Evolutionary conservation across 768 basidiomycete genomes (phyloP).

Genomic region (Thelephora aurantiotincta): DNA sequence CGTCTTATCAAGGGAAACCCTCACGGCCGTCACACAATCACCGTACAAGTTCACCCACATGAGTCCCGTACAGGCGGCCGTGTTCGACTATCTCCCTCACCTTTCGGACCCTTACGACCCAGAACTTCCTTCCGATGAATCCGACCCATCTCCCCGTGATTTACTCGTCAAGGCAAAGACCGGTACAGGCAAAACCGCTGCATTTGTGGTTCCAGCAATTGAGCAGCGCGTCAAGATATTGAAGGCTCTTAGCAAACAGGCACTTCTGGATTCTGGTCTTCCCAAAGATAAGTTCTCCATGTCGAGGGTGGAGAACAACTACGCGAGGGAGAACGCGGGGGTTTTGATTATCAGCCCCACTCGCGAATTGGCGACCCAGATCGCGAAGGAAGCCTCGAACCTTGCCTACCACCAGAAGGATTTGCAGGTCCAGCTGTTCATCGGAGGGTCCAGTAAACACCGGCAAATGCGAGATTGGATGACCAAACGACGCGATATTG

Average conservation of each 20-base stretch:
- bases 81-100: constrained; percentile 61
- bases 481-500: constrained; percentile 54
- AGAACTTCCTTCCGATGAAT: constrained; percentile 8
- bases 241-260: constrained; percentile 26
- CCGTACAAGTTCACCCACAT: constrained; percentile 61
- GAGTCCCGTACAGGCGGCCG: constrained; percentile 73
- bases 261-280: constrained; percentile 28
- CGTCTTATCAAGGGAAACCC: constrained; percentile 23
- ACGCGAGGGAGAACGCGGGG: constrained; percentile 40
- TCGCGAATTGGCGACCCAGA: constrained; percentile 81
- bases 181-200: constrained; percentile 82
- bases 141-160: constrained; percentile 35
- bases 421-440: constrained; percentile 59
- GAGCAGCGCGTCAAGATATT: constrained; percentile 58
- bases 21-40: constrained; percentile 39
- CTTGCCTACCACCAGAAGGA: constrained; percentile 45
- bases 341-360: constrained; percentile 80
- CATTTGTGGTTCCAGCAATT: constrained; percentile 77
- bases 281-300: constrained; percentile 17
- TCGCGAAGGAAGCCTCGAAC: constrained; percentile 68
- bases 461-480: constrained; percentile 58
- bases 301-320: constrained; percentile 19
- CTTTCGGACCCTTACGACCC: constrained; percentile 40
- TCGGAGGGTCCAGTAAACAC: constrained; percentile 60
- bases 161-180: constrained; percentile 80